Base-by-base conservation (phyloP, 345 rosid species). In the Salix brachista region DNA sequence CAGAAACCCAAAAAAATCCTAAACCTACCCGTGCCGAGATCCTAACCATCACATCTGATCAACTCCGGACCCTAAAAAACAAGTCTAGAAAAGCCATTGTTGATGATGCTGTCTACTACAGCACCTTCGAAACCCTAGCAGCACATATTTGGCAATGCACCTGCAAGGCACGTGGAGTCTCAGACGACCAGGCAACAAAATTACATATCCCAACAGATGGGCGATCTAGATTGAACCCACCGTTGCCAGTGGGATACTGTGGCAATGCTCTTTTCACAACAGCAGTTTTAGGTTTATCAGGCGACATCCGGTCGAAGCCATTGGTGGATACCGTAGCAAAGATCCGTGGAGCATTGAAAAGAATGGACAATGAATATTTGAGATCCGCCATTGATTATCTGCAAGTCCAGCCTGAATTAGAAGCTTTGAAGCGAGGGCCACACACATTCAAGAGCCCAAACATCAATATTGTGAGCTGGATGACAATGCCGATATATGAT, bases 261-360 rank as follows among this genome's bases (percentile, higher is more conserved):
- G 89, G 92, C 25, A 87, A 88, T 25, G 86, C 74, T 5, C 39
- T 85, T 19, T 87, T 85, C 54, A 77, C 72, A 3, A 73, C 85
- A 8, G 65, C 89, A 2, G 72, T 81, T 0, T 69, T 62, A 16
- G 78, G 76, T 0, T 10, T 10, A 9, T 19, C 82, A 0, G 78
- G 81, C 0, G 89, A 83, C 16, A 26, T 90, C 9, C 74, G 8
- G 28, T 78, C 74, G 32, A 81, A 86, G 42, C 67, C 73, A 14
- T 79, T 90, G 36, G 28, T n/a, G 6, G 5, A 4, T 65, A 86
- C 85, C 4, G 72, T 69, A 13, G 82, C 80, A 58, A 80, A 74
- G 71, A 80, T 88, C 30, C 83, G 77, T 6, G 8, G 11, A 56
- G 46, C 75, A 1, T 6, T 77, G 62, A 78, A 42, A 69, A 78